Base-by-base conservation (phyloP, 73 alveolate genomes). In the Symbiodinium natans region DNA sequence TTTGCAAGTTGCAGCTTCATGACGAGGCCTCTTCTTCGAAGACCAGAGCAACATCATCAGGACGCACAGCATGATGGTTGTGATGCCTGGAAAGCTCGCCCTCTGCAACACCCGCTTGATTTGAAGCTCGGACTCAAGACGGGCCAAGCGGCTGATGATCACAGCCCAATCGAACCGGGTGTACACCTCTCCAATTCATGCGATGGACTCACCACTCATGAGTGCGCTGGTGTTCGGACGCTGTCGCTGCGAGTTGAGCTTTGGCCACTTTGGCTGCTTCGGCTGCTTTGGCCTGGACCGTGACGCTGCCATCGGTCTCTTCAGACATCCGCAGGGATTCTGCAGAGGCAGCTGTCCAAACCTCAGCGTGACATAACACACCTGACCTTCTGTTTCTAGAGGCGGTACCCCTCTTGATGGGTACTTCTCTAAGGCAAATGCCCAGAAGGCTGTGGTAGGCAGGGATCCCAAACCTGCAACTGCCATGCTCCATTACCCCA, bases 391-490 rank as follows among this genome's bases (percentile, higher is more conserved):
- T 15, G 29, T 15, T 13, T 54, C 29, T 54, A 54, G 13, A 54
- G 13, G 74, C 13, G 74, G 13, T 21, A 54, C 13, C 13, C 13
- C 13, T 21, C 74, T 75, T 6, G 23, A 75, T 31, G 36, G n/a
- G 38, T n/a, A 0, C 43, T 11, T 75, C 31, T 38, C 41, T 36
- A 19, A 46, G 75, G 6, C n/a, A 31, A 41, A 7, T 1, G 54
- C 97, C 97, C 97, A 90, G 88, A 90, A 90, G 54, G 77, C 77
- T 10, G 97, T 90, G 80, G 46, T 73, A 1, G 97, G 97, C 88
- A 90, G 38, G 19, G 97, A 90, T 39, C 97, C 97, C 48, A 90
- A 36, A 31, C 97, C 97, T 90, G 59, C 59, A 46, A 46, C 6
- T 13, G 59, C 21, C 59, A 46, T 46, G n/a, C n/a, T n/a, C n/a